Evolutionary conservation across 352 stramenopile genomes (phyloP), one percentile per base, ranked within the genome.

Genomic region (Globisporangium spinosum): DNA sequence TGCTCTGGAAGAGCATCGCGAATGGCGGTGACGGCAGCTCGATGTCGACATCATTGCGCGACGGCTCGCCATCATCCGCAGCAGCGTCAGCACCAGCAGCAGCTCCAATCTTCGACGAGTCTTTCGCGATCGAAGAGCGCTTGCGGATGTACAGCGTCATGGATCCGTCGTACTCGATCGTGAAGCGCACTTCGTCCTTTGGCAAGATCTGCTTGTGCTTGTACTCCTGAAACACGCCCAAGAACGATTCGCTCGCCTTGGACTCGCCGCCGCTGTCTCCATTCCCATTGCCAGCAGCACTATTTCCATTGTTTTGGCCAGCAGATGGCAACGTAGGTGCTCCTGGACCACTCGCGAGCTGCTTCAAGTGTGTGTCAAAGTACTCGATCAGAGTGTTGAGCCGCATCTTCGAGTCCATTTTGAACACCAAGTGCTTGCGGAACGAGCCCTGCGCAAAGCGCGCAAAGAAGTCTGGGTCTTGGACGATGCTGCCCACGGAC

Each of bases 381-480:
- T 79, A 85, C 56, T 89, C 75, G 2, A 91, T 69, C 35, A 93
- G 61, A 13, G 70, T 72, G 2, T 71, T 61, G 40, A 91, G 56
- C 25, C 74, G 72, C 49, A 87, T 70, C 61, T 83, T 79, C 10
- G 70, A 58, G 49, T 80, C 71, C 13, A 91, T 82, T 67, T 91
- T 87, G 47, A 93, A 84, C 7, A 90, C 73, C 20, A 94, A 62
- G 60, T 90, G 80, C 68, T 91, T 94, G 8, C 70, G 63, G 57
- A 94, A 94, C 12, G 75, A 70, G 25, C 86, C 80, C 25, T 71
- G 71, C 2, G 83, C 79, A 49, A 94, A 94, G 8, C 78, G 80
- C 35, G 70, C 72, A 56, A 90, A 91, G 65, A 90, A 94, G 66
- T 94, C 80, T 0, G 82, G 83, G 57, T 94, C 83, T 40, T 91